These are phyloP conservation scores for Pseudonitzschia delicatissima DNA, from an alignment of 108 stramenopile species.

Conservation along the genomic window DNA sequence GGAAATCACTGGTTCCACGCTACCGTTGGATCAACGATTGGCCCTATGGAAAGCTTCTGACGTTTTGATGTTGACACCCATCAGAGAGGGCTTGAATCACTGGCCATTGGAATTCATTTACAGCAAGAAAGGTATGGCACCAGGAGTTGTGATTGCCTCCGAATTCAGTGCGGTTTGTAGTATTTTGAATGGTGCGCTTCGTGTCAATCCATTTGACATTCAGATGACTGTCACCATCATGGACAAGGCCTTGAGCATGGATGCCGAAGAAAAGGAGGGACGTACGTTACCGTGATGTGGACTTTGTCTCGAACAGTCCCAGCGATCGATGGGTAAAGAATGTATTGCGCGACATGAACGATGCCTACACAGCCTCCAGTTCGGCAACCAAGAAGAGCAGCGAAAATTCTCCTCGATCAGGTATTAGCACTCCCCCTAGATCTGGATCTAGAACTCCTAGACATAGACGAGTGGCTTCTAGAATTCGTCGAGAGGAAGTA, in stretches of 20 bases:
- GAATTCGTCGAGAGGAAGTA: slow-evolving; percentile 34
- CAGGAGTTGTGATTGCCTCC: slow-evolving; percentile 95
- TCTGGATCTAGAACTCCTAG: slow-evolving; percentile 8
- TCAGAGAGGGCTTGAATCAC: slow-evolving; percentile 96
- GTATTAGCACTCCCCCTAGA: slow-evolving; percentile 26
- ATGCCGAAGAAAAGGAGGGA: slow-evolving; percentile 71
- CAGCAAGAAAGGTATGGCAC: slow-evolving; percentile 60
- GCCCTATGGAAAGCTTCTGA: slow-evolving; percentile 88
- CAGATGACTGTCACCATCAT: slow-evolving; percentile 84
- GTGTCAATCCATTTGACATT: slow-evolving; percentile 98
- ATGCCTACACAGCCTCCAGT: slow-evolving; percentile 48
- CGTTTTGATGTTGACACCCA: slow-evolving; percentile 84
- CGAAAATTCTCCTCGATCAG: slow-evolving; percentile 15
- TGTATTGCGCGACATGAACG: slow-evolving; percentile 86
- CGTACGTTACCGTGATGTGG: slow-evolving; percentile 94
- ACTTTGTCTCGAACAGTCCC: slow-evolving; percentile 92
- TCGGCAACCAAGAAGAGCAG: slow-evolving; percentile 19
- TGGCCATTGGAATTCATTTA: slow-evolving; percentile 97
- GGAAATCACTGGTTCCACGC: slow-evolving; percentile 71
- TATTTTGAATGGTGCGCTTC: slow-evolving; percentile 94
- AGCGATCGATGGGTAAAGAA: slow-evolving; percentile 95
- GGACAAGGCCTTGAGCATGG: slow-evolving; percentile 93
- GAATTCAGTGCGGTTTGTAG: slow-evolving; percentile 96
- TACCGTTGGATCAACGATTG: slow-evolving; percentile 80
- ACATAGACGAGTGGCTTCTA: slow-evolving; percentile 14